A percentile compares a stretch with the other conserved stretches of the same genome.
These are phyloP conservation scores for Austroboletus novae-zelandiae DNA, from an alignment of 1,284 basidiomycete species.

Conservation along the genomic window DNA sequence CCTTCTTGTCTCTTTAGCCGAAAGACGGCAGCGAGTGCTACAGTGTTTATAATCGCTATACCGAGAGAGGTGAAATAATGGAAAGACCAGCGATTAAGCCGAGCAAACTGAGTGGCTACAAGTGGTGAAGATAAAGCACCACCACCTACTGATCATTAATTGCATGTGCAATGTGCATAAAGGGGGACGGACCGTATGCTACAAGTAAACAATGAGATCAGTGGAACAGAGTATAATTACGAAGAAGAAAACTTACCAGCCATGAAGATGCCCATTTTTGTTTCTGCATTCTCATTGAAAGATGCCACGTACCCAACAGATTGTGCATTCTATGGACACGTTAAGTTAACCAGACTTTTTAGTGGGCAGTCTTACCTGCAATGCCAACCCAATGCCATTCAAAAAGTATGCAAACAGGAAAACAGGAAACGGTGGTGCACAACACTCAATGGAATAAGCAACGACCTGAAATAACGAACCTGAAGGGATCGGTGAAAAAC, in stretches of 20 bases:
- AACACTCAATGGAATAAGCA: constrained; percentile 51
- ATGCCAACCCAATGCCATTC: constrained; percentile 59
- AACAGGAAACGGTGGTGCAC: constrained; percentile 60
- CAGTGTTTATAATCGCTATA: constrained; percentile 47
- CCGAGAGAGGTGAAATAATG: constrained; percentile 63
- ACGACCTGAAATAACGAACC: constrained; percentile 36
- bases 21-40: constrained; percentile 48
- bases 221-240: not conserved
- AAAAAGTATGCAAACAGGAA: constrained; percentile 55
- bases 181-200: constrained; percentile 10
- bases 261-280: constrained; percentile 28
- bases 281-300: constrained; percentile 21
- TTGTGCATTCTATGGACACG: constrained; percentile 25
- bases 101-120: constrained; percentile 59
- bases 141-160: constrained; percentile 8
- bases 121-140: constrained; percentile 61
- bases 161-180: too few relatives aligned
- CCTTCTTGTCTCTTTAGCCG: constrained; percentile 54
- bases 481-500: constrained; percentile 1
- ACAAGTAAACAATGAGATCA: constrained; percentile 17
- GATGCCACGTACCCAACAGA: constrained; percentile 25
- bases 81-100: constrained; percentile 51
- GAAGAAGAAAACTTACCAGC: constrained; percentile 10
- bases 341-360: not conserved
- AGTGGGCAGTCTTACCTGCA: constrained; percentile 17